Percentiles rank a stretch among this genome's conserved stretches.
These are phyloP conservation scores for Venustampulla echinocandica DNA, from an alignment of 495 filamentous ascomycete species.

Conservation along the genomic window DNA sequence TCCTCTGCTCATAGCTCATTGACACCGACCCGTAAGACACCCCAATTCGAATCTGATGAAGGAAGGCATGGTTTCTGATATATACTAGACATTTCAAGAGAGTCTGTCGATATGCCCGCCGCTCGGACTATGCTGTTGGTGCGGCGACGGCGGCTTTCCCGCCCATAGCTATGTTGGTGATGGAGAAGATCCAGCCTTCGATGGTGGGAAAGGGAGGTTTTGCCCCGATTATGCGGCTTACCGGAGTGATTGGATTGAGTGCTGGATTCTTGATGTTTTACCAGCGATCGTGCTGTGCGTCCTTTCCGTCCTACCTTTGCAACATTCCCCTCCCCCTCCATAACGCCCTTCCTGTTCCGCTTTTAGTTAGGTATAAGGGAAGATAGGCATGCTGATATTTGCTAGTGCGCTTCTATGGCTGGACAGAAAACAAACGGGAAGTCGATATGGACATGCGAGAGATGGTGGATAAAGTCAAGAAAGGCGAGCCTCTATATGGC, in stretches of 20 bases:
- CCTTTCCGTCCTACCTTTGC: too few relatives aligned
- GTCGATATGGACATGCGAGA: slow-evolving; percentile 94
- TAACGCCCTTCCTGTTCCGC: too few relatives aligned
- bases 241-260: slow-evolving; percentile 55
- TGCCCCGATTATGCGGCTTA: slow-evolving; percentile 70
- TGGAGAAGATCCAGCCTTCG: slow-evolving; percentile 78
- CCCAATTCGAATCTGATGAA: slow-evolving; percentile 1
- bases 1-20: slow-evolving; percentile 60
- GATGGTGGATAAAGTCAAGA: slow-evolving; percentile 94
- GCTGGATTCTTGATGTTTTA: slow-evolving; percentile 78
- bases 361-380: slow-evolving; percentile 1
- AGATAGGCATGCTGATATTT: too few relatives aligned
- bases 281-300: slow-evolving; percentile 45
- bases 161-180: slow-evolving; percentile 62
- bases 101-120: slow-evolving; percentile 76
- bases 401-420: slow-evolving; percentile 88
- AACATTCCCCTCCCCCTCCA: too few relatives aligned
- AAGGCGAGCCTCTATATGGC: slow-evolving; percentile 85
- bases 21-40: slow-evolving; percentile 86
- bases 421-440: slow-evolving; percentile 83
- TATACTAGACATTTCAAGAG: slow-evolving; percentile 72
- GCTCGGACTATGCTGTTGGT: slow-evolving; percentile 70
- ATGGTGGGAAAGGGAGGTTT: slow-evolving; percentile 73
- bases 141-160: slow-evolving; percentile 53
- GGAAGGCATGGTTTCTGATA: background rate